Percentiles rank a stretch among this genome's conserved stretches.
phyloP scores from a whole-genome alignment of 1,284 basidiomycete species.

The Hypsizygus ulmarius region DNA sequence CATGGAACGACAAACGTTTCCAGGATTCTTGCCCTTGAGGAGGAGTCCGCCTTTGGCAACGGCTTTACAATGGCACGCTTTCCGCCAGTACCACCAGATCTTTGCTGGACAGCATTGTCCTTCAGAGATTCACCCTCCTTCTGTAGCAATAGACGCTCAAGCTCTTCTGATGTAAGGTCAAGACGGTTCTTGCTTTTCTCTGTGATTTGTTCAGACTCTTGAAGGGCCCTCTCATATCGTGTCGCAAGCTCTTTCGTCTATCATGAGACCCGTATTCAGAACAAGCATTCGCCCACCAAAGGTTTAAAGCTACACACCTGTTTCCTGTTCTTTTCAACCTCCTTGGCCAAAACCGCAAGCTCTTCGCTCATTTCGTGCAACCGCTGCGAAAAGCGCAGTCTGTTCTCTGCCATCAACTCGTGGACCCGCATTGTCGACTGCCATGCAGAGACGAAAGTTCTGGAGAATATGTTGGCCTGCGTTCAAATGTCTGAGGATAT shows the following conservation, averaged over 20 bases:
- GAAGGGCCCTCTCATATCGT: constrained; percentile 84
- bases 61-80: constrained; percentile 81
- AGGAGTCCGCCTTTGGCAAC: constrained; percentile 89
- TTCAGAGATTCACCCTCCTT: constrained; percentile 92
- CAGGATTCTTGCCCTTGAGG: constrained; percentile 92
- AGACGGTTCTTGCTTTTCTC: constrained; percentile 90
- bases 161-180: constrained; percentile 89
- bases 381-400: constrained; percentile 81
- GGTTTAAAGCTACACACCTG: constrained; percentile 45
- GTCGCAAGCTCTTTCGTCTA: constrained; percentile 88
- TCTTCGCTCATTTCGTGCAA: constrained; percentile 97
- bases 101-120: constrained; percentile 70
- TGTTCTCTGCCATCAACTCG: constrained; percentile 86
- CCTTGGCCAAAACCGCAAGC: constrained; percentile 79
- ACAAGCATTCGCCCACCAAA: constrained; percentile 2
- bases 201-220: constrained; percentile 85
- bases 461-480: constrained; percentile 27
- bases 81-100: constrained; percentile 56
- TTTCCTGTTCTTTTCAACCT: constrained; percentile 94
- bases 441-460: constrained; percentile 89
- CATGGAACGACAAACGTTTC: constrained; percentile 57
- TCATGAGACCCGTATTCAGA: constrained; percentile 8
- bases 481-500: constrained; percentile 3
- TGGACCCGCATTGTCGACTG: constrained; percentile 85
- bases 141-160: constrained; percentile 90